Percentiles rank a stretch among this genome's conserved stretches.
These are phyloP conservation scores for Alnus rubra DNA, from an alignment of 306 rosid species.

Conservation along the genomic window DNA sequence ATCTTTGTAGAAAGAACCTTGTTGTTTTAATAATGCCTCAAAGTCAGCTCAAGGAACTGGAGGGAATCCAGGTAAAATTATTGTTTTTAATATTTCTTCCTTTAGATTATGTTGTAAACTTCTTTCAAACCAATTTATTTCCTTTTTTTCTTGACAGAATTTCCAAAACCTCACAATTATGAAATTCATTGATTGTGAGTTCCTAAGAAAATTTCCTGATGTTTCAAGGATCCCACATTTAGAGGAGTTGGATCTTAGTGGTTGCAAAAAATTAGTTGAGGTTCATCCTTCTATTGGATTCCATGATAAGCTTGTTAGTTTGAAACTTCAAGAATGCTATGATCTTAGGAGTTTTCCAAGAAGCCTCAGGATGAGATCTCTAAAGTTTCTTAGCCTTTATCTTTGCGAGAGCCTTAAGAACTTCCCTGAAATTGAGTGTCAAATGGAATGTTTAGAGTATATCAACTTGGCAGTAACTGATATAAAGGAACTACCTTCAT, in stretches of 20 bases:
- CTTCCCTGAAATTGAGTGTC: too few species aligned
- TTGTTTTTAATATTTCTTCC: background rate
- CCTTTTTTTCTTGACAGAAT: background rate
- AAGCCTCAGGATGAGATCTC: background rate
- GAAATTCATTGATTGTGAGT: background rate
- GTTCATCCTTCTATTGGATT: background rate
- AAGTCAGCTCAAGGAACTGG: slow-evolving; percentile 19
- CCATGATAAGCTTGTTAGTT: background rate
- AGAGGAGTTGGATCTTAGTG: background rate
- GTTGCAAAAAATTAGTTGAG: background rate
- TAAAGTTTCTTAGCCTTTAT: background rate
- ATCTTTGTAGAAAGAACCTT: slow-evolving; percentile 37
- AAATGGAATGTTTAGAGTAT: too few species aligned
- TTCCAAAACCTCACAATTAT: background rate
- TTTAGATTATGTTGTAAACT: background rate
- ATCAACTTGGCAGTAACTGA: too few species aligned
- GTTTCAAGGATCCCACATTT: background rate
- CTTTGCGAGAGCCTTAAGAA: background rate
- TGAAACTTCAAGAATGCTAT: background rate
- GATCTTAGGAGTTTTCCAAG: background rate
- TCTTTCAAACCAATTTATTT: background rate
- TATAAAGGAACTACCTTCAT: too few species aligned
- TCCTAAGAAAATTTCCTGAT: background rate
- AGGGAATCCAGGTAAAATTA: slow-evolving; percentile 21
- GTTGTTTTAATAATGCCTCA: slow-evolving; percentile 26